phyloP scores from a whole-genome alignment of 1,284 basidiomycete species.

The Leccinum huronense region DNA sequence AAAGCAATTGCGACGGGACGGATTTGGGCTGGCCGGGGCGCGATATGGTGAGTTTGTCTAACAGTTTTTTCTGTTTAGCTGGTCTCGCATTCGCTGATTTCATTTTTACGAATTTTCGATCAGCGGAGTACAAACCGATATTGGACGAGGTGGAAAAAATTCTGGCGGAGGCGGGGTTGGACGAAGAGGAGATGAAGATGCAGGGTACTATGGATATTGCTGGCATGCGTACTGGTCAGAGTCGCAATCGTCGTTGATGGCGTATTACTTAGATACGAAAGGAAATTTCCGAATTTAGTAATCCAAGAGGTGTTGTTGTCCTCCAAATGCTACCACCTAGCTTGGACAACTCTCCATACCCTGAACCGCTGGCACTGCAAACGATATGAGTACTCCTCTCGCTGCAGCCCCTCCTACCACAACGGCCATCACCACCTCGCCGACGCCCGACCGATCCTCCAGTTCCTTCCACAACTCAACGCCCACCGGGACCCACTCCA shows the following conservation, averaged over 20 bases:
- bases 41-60: conserved; percentile 53
- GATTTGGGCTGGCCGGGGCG: conserved; percentile 70
- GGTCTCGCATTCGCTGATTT: conserved; percentile 4
- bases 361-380: background rate
- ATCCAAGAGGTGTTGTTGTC: background rate
- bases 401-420: background rate
- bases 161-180: conserved; percentile 80
- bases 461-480: conserved; percentile 1
- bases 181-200: conserved; percentile 72
- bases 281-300: conserved; percentile 2
- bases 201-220: conserved; percentile 34
- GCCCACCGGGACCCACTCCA: conserved; percentile 20
- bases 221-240: conserved; percentile 37
- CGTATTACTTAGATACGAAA: too few species aligned
- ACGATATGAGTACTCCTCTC: background rate
- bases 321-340: background rate
- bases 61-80: background rate
- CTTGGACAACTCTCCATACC: background rate
- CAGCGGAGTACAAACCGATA: conserved; percentile 76
- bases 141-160: conserved; percentile 84
- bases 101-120: background rate
- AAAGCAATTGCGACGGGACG: conserved; percentile 78
- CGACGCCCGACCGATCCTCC: background rate
- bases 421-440: background rate
- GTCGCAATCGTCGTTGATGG: conserved; percentile 46